Base-by-base conservation (phyloP, 345 rosid species). In the Hirschfeldia incana region DNA sequence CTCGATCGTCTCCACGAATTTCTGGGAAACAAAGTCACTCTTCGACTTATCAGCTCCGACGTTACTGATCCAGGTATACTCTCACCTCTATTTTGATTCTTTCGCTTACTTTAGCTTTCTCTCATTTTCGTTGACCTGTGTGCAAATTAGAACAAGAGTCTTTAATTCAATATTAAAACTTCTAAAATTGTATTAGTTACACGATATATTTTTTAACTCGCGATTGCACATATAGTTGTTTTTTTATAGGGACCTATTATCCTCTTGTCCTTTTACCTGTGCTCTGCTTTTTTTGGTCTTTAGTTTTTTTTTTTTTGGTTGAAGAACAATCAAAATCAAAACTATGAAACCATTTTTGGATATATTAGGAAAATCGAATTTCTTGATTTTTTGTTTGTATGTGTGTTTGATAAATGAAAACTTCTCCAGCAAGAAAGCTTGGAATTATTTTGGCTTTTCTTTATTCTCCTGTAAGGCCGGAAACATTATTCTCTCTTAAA, bases 31-130 rank as follows among this genome's bases (percentile, higher is more conserved):
- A 59, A 82, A 59, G 89, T 94, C 57, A 86, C 91, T 57, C 84
- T 94, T 70, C 97, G 87, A 30, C 97, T 94, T 60, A 80, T 94
- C 9, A 89, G 97, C 84, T 78, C 97, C 33, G 87, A 78, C 63
- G 51, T 79, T 21, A 68, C 78, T 5, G 90, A 89, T 15, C 78
- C 87, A 6, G 87, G 88, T 85, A 5, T 8, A 55, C 61, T 67
- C 37, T 1, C 39, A 2, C 6, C 28, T 70, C 30, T 28, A 0
- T 7, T 70, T 13, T 13, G 8, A 27, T 3, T 5, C 33, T 9
- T 73, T 64, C 36, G 4, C 0, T 17, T 13, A 53, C 27, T 59
- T 5, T 1, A 9, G 8, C n/a, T 65, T 49, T 17, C 39, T 49
- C 68, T 64, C n/a, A 34, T 37, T 60, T 11, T 34, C 13, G 4